Conservation (phyloP, 192 early-diverging fungal species). For the Umbelopsis isabellina region DNA sequence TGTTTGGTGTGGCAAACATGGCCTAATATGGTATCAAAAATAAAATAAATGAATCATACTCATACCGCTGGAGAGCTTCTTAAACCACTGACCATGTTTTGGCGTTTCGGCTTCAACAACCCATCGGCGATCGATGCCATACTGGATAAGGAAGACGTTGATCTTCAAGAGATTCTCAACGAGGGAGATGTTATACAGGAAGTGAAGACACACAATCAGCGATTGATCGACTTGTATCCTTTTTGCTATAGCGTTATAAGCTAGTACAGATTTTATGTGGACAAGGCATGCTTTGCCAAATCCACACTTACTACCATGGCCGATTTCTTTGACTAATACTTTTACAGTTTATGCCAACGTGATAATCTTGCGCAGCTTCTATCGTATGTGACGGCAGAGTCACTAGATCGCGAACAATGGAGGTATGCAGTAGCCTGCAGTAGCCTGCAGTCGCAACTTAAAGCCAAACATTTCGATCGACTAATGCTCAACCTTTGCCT, state of each 20-base stretch:
- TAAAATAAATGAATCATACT: no score
- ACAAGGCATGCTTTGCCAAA: not conserved
- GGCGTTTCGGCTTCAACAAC: conserved; percentile 92
- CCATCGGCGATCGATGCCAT: conserved; percentile 90
- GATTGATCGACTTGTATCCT: conserved; percentile 81
- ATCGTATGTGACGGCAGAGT: conserved; percentile 54
- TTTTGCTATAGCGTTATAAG: not conserved
- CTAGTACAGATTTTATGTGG: no score
- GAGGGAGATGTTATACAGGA: conserved; percentile 95
- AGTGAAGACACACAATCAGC: conserved; percentile 89
- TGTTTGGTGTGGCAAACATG: no score
- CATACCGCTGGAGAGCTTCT: not conserved
- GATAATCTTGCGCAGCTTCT: conserved; percentile 3
- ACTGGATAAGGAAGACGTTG: conserved; percentile 88
- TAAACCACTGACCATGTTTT: conserved; percentile 67
- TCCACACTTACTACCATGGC: not conserved
- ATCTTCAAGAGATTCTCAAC: conserved; percentile 88
- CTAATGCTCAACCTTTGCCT: not conserved
- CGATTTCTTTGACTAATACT: not conserved
- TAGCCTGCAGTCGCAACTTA: not conserved
- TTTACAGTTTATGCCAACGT: conserved; percentile 15
- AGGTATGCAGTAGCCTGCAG: conserved; percentile 39
- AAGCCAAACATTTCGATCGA: not conserved
- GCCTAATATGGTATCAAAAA: no score
- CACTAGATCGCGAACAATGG: conserved; percentile 79